Evolutionary conservation across 2,329 filamentous ascomycete species (phyloP), one percentile per base, ranked within the genome.

Genomic region (Fusarium nygamai): DNA sequence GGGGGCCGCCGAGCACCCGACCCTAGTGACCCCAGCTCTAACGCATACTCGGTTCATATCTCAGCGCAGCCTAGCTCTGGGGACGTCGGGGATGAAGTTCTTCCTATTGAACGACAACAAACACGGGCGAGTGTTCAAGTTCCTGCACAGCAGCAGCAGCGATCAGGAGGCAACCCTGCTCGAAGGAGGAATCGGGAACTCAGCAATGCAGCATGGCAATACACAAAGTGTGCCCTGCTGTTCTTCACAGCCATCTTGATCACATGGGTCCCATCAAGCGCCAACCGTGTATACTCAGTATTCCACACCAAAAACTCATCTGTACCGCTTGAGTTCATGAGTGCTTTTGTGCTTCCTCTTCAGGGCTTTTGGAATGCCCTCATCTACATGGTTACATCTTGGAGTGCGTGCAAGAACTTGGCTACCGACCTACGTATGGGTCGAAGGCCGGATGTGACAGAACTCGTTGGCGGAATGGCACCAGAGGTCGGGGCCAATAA

Each of bases 321-420:
- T 13, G 87, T 91, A 34, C 84, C 87, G 0, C 88, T 96, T 31
- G 91, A 94, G 76, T 90, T 92, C 73, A 88, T 91, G 73, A 92
- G 92, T 29, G 91, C 92, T 0, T 87, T 94, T 46, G 93, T 96
- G 2, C 86, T 97, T 14, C 94, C 94, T 0, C 86, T 95, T 0
- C 94, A 97, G 80, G 94, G 94, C 0, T 93, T 95, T 78, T 96
- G 94, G 93, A 97, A 97, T 80, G 89, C 91, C 24, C 81, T 93
- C 66, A 94, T 97, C 74, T 97, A 96, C 82, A 83, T 90, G 22
- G 87, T 89, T 17, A 94, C 92, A 3, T 94, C 92, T 11, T 89
- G 90, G 86, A 82, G 88, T 57, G 91, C 91, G 1, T 91, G 90
- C 78, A 87, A 87, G 79, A 82, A 83, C 38, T 81, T 90, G 34